Evolutionary conservation across 805 yeast genomes (phyloP), one percentile per base, ranked within the genome.

Genomic region (Hemisphaericaspora nanyangensis): DNA sequence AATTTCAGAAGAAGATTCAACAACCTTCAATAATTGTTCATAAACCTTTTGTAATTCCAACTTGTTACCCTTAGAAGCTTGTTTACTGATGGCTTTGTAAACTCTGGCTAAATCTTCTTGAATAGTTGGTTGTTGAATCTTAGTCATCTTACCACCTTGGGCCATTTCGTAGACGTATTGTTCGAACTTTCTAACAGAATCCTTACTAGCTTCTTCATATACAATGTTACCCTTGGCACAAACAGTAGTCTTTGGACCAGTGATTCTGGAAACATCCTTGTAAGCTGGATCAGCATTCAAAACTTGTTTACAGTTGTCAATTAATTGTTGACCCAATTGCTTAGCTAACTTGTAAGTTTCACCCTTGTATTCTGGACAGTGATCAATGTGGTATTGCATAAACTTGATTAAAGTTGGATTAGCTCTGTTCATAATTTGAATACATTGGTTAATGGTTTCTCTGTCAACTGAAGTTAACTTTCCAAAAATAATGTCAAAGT

Each of bases 81-180:
- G 91, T 51, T 80, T 81, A 46, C 85, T 75, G 46, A 89, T 77
- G 41, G 91, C 88, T 54, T 80, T 79, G 74, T 89, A 88, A 49
- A 88, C 84, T 56, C 81, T 77, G 30, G 88, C 77, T 60, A 88
- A 75, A 64, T 89, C 96, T 60, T 88, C 91, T 61, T 85, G 82
- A 55, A 87, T 81, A 26, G 91, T 74, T 52, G 91, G 87, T 56
- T 85, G 83, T 33, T 67, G 61, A 44, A 68, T 70, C 52, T 74
- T 80, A 43, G 97, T 86, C 57, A 87, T 67, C 49, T 80, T 80
- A 53, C 95, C 90, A 68, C 99, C 99, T 57, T 79, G 82, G 38
- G 98, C 95, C 97, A 93, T 90, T 65, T 87, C 95, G 59, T 80
- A 77, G 49, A 93, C 97, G 62, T 93, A 93, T 62, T 90, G 91